Conservation (phyloP, 768 basidiomycete species). For the Russula sp. region DNA sequence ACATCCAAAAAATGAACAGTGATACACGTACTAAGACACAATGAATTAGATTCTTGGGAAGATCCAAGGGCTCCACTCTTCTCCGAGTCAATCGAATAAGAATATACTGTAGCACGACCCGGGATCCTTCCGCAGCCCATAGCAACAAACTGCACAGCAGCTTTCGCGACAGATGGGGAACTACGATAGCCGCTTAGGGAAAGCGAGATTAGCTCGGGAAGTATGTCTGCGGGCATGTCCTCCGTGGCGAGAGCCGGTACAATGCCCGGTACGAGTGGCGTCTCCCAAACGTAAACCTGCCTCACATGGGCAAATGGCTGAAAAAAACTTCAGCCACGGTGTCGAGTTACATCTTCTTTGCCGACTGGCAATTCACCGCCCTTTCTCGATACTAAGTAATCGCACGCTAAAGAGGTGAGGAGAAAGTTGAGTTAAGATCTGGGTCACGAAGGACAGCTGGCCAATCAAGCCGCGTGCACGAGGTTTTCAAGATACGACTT, state of each 20-base stretch:
- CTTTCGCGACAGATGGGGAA: neutral
- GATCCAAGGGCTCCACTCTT: neutral
- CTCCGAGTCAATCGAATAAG: too few species aligned
- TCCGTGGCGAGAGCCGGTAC: neutral
- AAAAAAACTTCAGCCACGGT: constrained; percentile 10
- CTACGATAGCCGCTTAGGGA: neutral
- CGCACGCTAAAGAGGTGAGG: neutral
- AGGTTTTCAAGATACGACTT: neutral
- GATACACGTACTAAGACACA: neutral
- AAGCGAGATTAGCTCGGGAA: neutral
- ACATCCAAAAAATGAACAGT: neutral
- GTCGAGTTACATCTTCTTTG: neutral
- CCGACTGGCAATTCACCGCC: neutral
- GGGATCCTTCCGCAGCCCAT: neutral
- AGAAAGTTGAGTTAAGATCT: constrained; percentile 8
- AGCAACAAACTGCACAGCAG: neutral
- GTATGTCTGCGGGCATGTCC: neutral
- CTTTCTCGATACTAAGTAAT: neutral
- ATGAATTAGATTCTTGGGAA: neutral
- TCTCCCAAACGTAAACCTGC: neutral
- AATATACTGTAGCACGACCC: neutral
- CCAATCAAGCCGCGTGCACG: constrained; percentile 6
- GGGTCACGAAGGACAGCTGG: constrained; percentile 6
- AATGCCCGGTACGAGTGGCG: constrained; percentile 6
- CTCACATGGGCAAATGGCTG: neutral